A percentile compares a stretch with the other conserved stretches of the same genome.
Conservation (phyloP, 2,329 filamentous ascomycete species). For the Colletotrichum higginsianum region DNA sequence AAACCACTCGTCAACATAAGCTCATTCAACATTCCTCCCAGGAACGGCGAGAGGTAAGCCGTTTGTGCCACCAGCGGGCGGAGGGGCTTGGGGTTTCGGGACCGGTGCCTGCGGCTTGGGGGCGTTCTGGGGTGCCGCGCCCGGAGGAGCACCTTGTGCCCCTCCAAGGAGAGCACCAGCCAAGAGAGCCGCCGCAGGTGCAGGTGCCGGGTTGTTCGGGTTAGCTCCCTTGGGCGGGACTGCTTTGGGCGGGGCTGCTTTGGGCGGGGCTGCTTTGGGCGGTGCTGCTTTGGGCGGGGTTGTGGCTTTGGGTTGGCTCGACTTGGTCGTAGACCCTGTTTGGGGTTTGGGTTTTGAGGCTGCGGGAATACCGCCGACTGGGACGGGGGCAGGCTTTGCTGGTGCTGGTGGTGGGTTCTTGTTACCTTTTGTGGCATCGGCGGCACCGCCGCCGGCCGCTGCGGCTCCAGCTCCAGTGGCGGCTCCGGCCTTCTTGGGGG, state of each 20-base stretch:
- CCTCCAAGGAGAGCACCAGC: slow-evolving; percentile 25
- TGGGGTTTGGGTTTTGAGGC: slow-evolving; percentile 7
- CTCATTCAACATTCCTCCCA: slow-evolving; percentile 19
- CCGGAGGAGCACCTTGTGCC: slow-evolving; percentile 5
- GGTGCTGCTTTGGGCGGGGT: too few relatives aligned
- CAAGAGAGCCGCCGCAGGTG: slow-evolving; percentile 21
- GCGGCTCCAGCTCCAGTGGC: slow-evolving; percentile 8
- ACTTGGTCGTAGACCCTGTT: background rate
- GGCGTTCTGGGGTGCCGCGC: background rate
- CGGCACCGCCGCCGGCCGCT: slow-evolving; percentile 16
- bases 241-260: too few relatives aligned
- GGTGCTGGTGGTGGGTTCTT: background rate
- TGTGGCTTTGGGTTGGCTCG: too few relatives aligned
- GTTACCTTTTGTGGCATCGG: slow-evolving; percentile 29
- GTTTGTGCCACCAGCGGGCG: background rate
- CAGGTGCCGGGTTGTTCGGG: slow-evolving; percentile 18
- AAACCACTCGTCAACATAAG: slow-evolving; percentile 33
- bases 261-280: too few relatives aligned
- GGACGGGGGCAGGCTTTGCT: slow-evolving; percentile 17
- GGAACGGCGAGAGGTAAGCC: slow-evolving; percentile 27
- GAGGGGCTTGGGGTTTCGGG: background rate
- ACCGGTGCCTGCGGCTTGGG: slow-evolving; percentile 9
- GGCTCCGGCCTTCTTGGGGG: slow-evolving; percentile 24
- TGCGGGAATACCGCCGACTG: slow-evolving; percentile 12
- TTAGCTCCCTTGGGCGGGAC: background rate